phyloP scores from a whole-genome alignment of 2,329 filamentous ascomycete genomes.

The Phyllosticta capitalensis region DNA sequence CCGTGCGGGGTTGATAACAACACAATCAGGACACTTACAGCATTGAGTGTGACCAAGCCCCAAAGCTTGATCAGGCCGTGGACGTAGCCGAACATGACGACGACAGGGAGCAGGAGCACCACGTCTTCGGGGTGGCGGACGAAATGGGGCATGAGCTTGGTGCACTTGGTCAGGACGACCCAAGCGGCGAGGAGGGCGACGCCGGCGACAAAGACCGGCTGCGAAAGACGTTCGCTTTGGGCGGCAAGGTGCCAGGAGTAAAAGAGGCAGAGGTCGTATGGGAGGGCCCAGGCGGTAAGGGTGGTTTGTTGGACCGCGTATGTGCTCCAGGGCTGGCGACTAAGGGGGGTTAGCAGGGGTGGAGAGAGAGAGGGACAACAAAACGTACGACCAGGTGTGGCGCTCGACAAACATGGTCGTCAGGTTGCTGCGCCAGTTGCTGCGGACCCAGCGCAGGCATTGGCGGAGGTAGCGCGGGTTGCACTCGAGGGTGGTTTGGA shows the following conservation, averaged over 20 bases:
- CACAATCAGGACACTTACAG: slow-evolving; percentile 19
- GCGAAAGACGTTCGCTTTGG: slow-evolving; percentile 1
- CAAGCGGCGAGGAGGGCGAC: slow-evolving; percentile 30
- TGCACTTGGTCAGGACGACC: slow-evolving; percentile 71
- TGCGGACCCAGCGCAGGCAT: slow-evolving; percentile 88
- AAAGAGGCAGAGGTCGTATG: slow-evolving; percentile 66
- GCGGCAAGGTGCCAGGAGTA: slow-evolving; percentile 22
- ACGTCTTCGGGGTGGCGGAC: slow-evolving; percentile 74
- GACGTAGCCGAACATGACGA: slow-evolving; percentile 83
- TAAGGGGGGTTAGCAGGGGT: slow-evolving; percentile 27
- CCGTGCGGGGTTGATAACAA: slow-evolving; percentile 3
- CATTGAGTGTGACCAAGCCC: slow-evolving; percentile 60
- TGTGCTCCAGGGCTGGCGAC: slow-evolving; percentile 85
- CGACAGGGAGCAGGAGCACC: slow-evolving; percentile 63
- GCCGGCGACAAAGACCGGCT: slow-evolving; percentile 8
- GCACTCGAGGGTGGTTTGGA: slow-evolving; percentile 87
- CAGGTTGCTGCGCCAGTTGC: slow-evolving; percentile 96
- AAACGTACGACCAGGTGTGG: slow-evolving; percentile 75
- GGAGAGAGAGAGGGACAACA: background rate
- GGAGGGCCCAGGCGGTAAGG: slow-evolving; percentile 76
- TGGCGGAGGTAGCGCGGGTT: slow-evolving; percentile 84
- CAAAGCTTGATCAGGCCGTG: slow-evolving; percentile 90
- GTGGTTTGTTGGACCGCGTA: slow-evolving; percentile 91
- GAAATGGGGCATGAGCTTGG: slow-evolving; percentile 85
- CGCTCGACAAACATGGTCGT: slow-evolving; percentile 79